phyloP scores from a whole-genome alignment of 192 early-diverging fungal genomes.

The Paraglomus brasilianum region DNA sequence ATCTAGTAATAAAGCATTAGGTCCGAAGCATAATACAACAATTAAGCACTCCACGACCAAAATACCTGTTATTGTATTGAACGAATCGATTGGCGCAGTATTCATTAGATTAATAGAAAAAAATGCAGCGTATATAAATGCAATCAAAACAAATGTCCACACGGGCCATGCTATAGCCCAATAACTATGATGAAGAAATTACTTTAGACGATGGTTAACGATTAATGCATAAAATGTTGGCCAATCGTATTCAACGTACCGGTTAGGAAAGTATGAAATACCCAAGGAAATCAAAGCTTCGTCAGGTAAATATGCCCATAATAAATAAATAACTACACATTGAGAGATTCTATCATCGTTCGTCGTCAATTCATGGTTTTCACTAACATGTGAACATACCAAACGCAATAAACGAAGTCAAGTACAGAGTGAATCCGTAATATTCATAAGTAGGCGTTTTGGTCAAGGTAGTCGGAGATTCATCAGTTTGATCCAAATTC shows the following conservation, averaged over 20 bases:
- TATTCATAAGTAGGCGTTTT: slow-evolving; percentile 80
- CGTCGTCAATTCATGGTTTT: slow-evolving; percentile 1
- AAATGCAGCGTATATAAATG: slow-evolving; percentile 73
- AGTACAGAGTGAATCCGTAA: slow-evolving; percentile 86
- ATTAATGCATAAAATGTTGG: neutral
- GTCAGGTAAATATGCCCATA: slow-evolving; percentile 85
- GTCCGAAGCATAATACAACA: too few species aligned
- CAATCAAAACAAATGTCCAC: slow-evolving; percentile 71
- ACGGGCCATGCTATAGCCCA: slow-evolving; percentile 84
- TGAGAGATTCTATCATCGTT: neutral
- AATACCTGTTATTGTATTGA: slow-evolving; percentile 71
- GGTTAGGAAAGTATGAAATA: slow-evolving; percentile 83
- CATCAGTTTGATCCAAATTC: slow-evolving; percentile 22
- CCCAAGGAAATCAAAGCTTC: slow-evolving; percentile 64
- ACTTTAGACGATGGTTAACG: neutral
- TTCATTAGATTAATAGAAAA: slow-evolving; percentile 76
- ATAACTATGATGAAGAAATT: slow-evolving; percentile 46
- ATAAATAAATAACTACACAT: slow-evolving; percentile 60
- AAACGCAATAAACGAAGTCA: slow-evolving; percentile 73
- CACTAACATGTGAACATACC: slow-evolving; percentile 36
- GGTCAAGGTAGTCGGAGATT: slow-evolving; percentile 45
- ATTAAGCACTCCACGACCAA: slow-evolving; percentile 17
- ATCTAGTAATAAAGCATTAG: slow-evolving; percentile 36
- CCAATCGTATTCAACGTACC: slow-evolving; percentile 39
- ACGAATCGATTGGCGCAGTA: slow-evolving; percentile 72